Evolutionary conservation across 306 rosid species (phyloP).

Genomic region (Dryas alaskensis): DNA sequence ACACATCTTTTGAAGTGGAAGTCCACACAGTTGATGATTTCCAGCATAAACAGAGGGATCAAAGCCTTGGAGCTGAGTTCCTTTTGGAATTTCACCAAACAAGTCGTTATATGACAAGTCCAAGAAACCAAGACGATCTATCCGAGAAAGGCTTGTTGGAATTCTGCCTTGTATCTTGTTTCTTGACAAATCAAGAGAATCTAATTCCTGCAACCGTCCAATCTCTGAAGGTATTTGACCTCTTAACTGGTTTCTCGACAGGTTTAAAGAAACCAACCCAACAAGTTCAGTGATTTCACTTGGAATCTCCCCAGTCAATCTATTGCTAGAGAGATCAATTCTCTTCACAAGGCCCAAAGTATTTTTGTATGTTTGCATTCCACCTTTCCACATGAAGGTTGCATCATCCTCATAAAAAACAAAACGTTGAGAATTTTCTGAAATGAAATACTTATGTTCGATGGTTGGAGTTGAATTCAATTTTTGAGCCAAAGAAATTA

Average conservation of each 20-base stretch:
- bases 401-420: no score
- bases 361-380: no score
- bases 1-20: conserved; percentile 5
- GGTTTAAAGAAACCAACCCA: conserved; percentile 20
- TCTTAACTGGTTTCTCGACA: neutral
- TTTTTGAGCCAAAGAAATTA: no score
- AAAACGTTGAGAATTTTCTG: no score
- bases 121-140: neutral
- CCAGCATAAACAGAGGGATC: neutral
- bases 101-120: conserved; percentile 23
- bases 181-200: conserved; percentile 15
- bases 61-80: conserved; percentile 2
- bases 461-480: no score
- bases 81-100: neutral
- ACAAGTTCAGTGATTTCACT: neutral
- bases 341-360: no score
- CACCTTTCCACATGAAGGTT: no score
- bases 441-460: no score
- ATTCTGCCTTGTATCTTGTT: neutral
- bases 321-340: no score
- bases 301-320: neutral
- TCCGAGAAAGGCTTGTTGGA: neutral
- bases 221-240: neutral
- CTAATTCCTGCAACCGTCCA: no score
- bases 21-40: conserved; percentile 20